Conservation (phyloP, 2,329 filamentous ascomycete genomes). For the Diplocarpon rosae region DNA sequence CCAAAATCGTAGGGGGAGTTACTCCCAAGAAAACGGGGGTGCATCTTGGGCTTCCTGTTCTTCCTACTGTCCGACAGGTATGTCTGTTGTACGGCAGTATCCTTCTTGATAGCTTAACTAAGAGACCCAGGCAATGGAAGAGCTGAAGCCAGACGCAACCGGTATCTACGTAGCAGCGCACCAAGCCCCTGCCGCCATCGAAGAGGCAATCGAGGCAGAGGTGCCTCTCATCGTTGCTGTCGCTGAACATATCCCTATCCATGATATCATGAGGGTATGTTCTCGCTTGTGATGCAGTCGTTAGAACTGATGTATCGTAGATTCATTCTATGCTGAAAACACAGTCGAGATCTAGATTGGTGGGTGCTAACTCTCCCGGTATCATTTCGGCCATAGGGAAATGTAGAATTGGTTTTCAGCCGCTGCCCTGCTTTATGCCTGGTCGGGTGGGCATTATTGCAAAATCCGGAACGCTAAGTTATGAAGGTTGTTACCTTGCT, state of each 20-base stretch:
- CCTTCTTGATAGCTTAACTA: neutral
- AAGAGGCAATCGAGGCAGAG: slow-evolving; percentile 68
- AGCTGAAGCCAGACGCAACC: slow-evolving; percentile 64
- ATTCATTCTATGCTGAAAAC: slow-evolving; percentile 58
- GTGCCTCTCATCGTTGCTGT: slow-evolving; percentile 66
- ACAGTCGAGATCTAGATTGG: slow-evolving; percentile 56
- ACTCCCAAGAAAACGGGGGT: slow-evolving; percentile 59
- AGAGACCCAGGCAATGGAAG: slow-evolving; percentile 48
- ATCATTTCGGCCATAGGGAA: slow-evolving; percentile 62
- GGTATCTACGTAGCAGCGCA: slow-evolving; percentile 72
- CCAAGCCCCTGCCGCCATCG: slow-evolving; percentile 60
- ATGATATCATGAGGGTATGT: slow-evolving; percentile 57
- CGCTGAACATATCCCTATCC: slow-evolving; percentile 63
- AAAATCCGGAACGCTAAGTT: slow-evolving; percentile 64
- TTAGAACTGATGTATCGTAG: slow-evolving; percentile 28
- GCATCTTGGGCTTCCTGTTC: slow-evolving; percentile 61
- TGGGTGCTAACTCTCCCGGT: slow-evolving; percentile 63
- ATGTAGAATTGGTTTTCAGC: slow-evolving; percentile 67
- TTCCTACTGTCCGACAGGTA: slow-evolving; percentile 54
- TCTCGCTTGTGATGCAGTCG: neutral
- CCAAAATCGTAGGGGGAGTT: slow-evolving; percentile 69
- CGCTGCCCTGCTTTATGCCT: slow-evolving; percentile 58
- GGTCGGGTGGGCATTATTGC: slow-evolving; percentile 61
- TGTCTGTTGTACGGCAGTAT: neutral
- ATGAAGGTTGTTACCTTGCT: slow-evolving; percentile 37